These are phyloP conservation scores for Chlamydomonas schloesseri DNA, from an alignment of 139 green algal genomes.

Conservation along the genomic window DNA sequence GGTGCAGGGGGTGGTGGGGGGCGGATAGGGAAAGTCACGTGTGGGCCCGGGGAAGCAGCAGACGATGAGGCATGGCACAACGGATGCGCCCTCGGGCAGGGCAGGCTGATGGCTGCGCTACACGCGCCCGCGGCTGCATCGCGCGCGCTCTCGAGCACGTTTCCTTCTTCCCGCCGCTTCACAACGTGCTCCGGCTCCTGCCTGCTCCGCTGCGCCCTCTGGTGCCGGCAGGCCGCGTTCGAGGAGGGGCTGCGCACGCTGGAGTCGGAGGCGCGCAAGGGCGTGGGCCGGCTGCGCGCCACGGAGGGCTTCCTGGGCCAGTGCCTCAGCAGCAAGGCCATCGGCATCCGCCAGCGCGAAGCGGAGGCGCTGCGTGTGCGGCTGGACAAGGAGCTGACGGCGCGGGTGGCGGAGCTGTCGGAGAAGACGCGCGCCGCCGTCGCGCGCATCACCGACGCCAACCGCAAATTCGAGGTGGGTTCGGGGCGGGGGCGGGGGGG, in stretches of 20 bases:
- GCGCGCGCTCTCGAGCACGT: no score
- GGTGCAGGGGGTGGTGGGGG: no score
- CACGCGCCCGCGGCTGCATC: no score
- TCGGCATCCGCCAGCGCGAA: slow-evolving; percentile 70
- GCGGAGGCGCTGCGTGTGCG: slow-evolving; percentile 60
- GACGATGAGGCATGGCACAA: no score
- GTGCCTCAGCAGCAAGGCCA: slow-evolving; percentile 58
- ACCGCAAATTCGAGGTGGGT: slow-evolving; percentile 51
- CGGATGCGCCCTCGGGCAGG: no score
- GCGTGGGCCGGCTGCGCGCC: slow-evolving; percentile 46
- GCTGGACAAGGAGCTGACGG: slow-evolving; percentile 39
- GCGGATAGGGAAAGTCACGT: no score
- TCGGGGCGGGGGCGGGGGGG: background rate
- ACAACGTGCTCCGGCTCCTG: no score
- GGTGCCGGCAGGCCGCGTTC: slow-evolving; percentile 45
- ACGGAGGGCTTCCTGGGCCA: slow-evolving; percentile 64
- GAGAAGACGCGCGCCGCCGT: slow-evolving; percentile 20
- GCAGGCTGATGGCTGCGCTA: no score
- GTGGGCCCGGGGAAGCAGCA: no score
- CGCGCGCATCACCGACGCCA: slow-evolving; percentile 48
- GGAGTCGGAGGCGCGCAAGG: slow-evolving; percentile 29
- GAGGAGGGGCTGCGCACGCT: slow-evolving; percentile 38
- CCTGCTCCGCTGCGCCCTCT: no score
- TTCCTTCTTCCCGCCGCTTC: no score
- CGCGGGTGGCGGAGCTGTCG: slow-evolving; percentile 33